Conservation (phyloP, 2,329 filamentous ascomycete genomes). For the Achaetomium macrosporum region DNA sequence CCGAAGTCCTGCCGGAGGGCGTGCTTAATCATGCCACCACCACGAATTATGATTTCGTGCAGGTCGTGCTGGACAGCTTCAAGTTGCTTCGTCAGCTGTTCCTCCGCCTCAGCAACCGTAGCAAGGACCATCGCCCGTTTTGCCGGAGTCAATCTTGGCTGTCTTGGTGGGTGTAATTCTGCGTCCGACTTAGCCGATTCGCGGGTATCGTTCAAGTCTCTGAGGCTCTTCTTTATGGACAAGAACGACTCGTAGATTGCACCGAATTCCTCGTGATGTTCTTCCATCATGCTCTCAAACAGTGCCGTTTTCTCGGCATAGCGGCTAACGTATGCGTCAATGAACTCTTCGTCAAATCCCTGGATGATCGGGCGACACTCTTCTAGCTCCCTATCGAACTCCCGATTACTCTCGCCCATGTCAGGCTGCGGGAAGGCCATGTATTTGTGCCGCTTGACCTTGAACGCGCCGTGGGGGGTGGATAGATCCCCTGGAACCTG, state of each 20-base stretch:
- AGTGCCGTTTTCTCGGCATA: conserved; percentile 1
- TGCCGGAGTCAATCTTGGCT: neutral
- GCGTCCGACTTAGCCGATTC: neutral
- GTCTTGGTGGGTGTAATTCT: neutral
- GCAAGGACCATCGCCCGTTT: neutral
- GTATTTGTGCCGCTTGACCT: neutral
- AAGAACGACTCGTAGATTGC: neutral
- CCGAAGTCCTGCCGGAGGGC: conserved; percentile 5
- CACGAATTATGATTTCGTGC: neutral
- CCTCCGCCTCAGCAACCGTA: neutral
- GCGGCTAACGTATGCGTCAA: neutral
- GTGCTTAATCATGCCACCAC: neutral
- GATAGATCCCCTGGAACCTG: neutral
- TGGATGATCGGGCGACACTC: neutral
- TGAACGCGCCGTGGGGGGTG: neutral
- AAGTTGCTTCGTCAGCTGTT: neutral
- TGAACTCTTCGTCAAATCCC: neutral
- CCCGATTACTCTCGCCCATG: conserved; percentile 4
- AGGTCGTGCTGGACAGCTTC: neutral
- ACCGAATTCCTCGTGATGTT: neutral
- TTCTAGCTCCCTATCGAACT: conserved; percentile 8
- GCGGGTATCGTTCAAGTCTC: neutral
- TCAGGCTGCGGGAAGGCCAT: conserved; percentile 9
- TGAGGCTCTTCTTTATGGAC: neutral
- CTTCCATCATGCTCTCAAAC: neutral